Base-by-base conservation (phyloP, 192 early-diverging fungal species). In the Kappamyces sp. region DNA sequence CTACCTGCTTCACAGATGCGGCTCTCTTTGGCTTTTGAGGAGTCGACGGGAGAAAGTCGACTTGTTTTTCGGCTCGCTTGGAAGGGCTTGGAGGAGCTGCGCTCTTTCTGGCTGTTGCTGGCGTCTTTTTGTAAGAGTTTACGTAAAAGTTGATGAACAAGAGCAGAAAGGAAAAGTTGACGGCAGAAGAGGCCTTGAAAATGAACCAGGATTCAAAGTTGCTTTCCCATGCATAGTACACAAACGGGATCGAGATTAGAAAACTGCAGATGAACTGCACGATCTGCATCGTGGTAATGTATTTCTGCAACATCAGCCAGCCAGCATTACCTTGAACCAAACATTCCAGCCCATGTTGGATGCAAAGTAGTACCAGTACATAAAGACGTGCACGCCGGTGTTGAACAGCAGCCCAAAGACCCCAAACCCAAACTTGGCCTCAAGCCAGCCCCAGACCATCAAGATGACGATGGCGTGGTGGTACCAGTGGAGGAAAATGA, bases 401-500 rank as follows among this genome's bases (percentile, higher is more conserved):
- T 78, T 78, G 39, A 66, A 61, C 23, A 77, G 69, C 64, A 74
- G 67, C 4, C 76, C 75, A 2, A 58, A 48, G 9, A 53, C 67
- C 3, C 58, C 57, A 62, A 77, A 75, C 37, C 61, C 49, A 44
- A 69, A 63, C n/a, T 61, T 63, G 51, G 64, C 68, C 49, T 78
- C 41, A 10, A 78, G 42, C 76, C 74, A 77, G 34, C 53, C 40
- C 73, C 72, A 78, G 36, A 78, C 73, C 76, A 78, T 77, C 6
- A 78, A 33, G 9, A 78, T 78, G 38, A 78, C 76, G 36, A 78
- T 78, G 2, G 68, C 60, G 53, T 78, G 76, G 50, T 78, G 76
- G 49, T 78, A 78, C 71, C 74, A 73, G 59, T 78, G 76, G 4
- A 78, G 48, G 65, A 78, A 78, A 47, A 78, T 78, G 6, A 78